phyloP scores from a whole-genome alignment of 495 filamentous ascomycete genomes.

The Penicillium egyptiacum region DNA sequence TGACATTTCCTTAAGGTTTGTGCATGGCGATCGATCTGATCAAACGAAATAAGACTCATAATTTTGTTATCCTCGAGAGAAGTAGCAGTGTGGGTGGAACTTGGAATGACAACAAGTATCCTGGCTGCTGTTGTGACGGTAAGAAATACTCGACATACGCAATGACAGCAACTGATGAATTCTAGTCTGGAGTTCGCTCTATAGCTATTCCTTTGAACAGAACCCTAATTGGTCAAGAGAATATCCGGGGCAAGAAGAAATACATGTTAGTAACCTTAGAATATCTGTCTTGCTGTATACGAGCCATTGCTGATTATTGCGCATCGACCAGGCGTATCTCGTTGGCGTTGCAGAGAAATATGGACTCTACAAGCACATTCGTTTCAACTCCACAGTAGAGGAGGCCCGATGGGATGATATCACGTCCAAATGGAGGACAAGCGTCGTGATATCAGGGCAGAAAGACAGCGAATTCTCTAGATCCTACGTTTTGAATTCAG shows the following conservation, averaged over 20 bases:
- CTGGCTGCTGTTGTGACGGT: constrained; percentile 56
- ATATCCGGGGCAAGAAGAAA: constrained; percentile 64
- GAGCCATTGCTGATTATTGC: neutral
- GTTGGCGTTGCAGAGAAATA: constrained; percentile 58
- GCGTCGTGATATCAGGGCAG: constrained; percentile 41
- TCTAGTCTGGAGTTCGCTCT: constrained; percentile 49
- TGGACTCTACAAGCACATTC: constrained; percentile 55
- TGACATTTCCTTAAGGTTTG: constrained; percentile 36
- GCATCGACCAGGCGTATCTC: constrained; percentile 50
- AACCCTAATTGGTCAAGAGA: constrained; percentile 63
- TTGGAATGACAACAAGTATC: constrained; percentile 57
- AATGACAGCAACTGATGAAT: constrained; percentile 7
- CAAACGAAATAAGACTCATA: constrained; percentile 50
- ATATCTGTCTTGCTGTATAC: neutral
- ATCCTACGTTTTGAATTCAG: constrained; percentile 47
- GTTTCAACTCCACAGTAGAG: constrained; percentile 54
- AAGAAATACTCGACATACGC: constrained; percentile 1
- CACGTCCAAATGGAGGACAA: constrained; percentile 54
- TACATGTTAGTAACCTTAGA: constrained; percentile 41
- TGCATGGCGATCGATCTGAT: constrained; percentile 60
- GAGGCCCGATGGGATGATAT: constrained; percentile 58
- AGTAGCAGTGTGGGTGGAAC: constrained; percentile 55
- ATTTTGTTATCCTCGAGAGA: constrained; percentile 58
- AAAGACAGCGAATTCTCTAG: constrained; percentile 48
- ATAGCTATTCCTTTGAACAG: constrained; percentile 68